Conservation (phyloP, 495 filamentous ascomycete genomes). For the Xylaria grammica region DNA sequence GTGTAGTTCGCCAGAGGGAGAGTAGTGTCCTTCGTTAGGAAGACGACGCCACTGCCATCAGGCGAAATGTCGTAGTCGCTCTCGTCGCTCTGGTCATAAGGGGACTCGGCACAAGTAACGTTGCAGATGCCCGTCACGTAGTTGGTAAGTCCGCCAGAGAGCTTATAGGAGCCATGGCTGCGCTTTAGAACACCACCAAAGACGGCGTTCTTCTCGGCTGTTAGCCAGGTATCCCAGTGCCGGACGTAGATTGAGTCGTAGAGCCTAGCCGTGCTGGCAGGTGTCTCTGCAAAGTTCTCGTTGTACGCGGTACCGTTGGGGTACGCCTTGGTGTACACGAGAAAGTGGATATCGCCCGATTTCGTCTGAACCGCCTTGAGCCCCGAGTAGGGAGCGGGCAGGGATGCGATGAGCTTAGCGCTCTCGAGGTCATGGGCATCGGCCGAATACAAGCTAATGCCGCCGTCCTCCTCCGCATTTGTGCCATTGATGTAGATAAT, state of each 20-base stretch:
- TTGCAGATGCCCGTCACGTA: constrained; percentile 54
- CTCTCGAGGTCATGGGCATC: constrained; percentile 44
- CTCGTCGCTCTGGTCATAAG: constrained; percentile 43
- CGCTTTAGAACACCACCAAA: constrained; percentile 65
- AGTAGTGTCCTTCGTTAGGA: constrained; percentile 72
- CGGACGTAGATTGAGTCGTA: constrained; percentile 64
- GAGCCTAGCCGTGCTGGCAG: constrained; percentile 56
- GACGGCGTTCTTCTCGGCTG: constrained; percentile 64
- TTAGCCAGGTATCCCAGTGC: constrained; percentile 65
- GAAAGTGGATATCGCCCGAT: constrained; percentile 64
- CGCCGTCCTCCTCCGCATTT: constrained; percentile 60
- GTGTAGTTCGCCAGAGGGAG: constrained; percentile 72
- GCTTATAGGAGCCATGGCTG: constrained; percentile 37
- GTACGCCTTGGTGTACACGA: constrained; percentile 62
- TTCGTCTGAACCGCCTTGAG: constrained; percentile 64
- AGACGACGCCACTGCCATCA: constrained; percentile 59
- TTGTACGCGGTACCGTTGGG: constrained; percentile 66
- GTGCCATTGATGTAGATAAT: constrained; percentile 64
- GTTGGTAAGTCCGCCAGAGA: constrained; percentile 51
- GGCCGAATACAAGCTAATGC: constrained; percentile 59
- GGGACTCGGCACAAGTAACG: constrained; percentile 53
- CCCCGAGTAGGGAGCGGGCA: constrained; percentile 67
- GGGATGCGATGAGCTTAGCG: constrained; percentile 49
- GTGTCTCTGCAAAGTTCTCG: constrained; percentile 47
- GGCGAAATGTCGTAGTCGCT: constrained; percentile 50